These are phyloP conservation scores for Verticillium tricorpus DNA, from an alignment of 2,329 filamentous ascomycete genomes.

Conservation along the genomic window DNA sequence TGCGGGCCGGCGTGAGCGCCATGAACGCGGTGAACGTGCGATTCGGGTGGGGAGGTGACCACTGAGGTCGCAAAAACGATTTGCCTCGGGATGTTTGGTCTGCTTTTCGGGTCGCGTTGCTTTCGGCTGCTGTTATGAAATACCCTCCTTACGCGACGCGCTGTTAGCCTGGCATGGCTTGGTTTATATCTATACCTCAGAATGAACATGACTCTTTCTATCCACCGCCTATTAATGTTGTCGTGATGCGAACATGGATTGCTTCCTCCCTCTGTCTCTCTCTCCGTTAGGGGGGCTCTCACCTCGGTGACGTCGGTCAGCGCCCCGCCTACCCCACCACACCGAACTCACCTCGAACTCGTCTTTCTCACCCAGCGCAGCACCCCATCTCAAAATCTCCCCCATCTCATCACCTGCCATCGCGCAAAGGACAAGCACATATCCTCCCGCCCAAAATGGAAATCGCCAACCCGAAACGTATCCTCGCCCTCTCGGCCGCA, in stretches of 20 bases:
- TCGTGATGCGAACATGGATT: neutral
- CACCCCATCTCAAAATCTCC: neutral
- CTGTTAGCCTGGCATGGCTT: neutral
- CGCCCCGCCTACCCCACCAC: conserved; percentile 5
- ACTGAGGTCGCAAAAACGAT: neutral
- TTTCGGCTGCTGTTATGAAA: neutral
- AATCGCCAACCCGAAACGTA: conserved; percentile 48
- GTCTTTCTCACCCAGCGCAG: neutral
- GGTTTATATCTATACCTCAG: neutral
- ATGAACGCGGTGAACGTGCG: conserved; percentile 50
- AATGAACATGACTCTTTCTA: neutral
- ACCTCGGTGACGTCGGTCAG: neutral
- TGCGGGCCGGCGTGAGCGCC: conserved; percentile 44
- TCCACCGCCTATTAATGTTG: neutral
- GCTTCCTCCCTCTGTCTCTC: too few species aligned
- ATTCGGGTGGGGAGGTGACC: conserved; percentile 45
- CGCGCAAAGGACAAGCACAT: neutral
- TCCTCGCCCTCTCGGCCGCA: conserved; percentile 52
- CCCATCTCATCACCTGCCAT: too few species aligned
- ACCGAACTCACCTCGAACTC: neutral
- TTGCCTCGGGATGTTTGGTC: neutral
- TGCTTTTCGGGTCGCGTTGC: neutral
- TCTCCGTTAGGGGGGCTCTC: neutral
- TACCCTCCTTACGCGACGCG: neutral
- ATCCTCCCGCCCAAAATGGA: conserved; percentile 22